Evolutionary conservation across 805 yeast genomes (phyloP), one percentile per base, ranked within the genome.

Genomic region (Spathaspora boniae): DNA sequence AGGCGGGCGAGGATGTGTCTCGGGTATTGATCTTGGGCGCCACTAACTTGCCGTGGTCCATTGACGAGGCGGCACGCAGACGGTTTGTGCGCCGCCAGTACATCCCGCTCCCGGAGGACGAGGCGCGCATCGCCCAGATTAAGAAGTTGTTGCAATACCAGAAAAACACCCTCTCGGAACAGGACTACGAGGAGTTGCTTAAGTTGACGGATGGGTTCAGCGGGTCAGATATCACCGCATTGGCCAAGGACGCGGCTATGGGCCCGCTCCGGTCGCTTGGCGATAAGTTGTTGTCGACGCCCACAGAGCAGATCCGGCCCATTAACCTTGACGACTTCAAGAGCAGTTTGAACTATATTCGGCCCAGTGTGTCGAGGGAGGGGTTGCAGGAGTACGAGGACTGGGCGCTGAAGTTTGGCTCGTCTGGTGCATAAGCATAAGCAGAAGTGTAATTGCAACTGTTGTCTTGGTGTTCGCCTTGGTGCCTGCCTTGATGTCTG

Each of bases 241-340:
- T 91, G 41, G 95, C 97, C 2, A 93, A 89, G 58, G 97, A 91
- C 56, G 94, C 96, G 3, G 97, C 98, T 1, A 89, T 91, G 97
- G 96, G 96, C 1, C 98, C 98, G 2, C 65, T 93, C 24, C 71
- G 98, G 44, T 82, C 87, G 26, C 63, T 91, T 16, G 97, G 98
- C 2, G 97, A 91, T 40, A 79, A 82, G 30, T 71, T 91, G 37
- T 67, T 91, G 44, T 58, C 65, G 53, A 74, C 80, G 1, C 71
- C 86, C 2, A 79, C 86, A 23, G 86, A 82, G 36, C 78, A 78
- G 40, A 88, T 91, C 37, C 66, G 98, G 36, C 81, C 95, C 0
- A 76, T 93, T 34, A 68, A 70, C 16, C 60, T 87, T 33, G 64
- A 64, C 6, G 98, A 91, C 56, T 91, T 93, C 54, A 68, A 70